phyloP scores from a whole-genome alignment of 225 moss, liverwort and hornwort species.

The Polytrichum formosum region DNA sequence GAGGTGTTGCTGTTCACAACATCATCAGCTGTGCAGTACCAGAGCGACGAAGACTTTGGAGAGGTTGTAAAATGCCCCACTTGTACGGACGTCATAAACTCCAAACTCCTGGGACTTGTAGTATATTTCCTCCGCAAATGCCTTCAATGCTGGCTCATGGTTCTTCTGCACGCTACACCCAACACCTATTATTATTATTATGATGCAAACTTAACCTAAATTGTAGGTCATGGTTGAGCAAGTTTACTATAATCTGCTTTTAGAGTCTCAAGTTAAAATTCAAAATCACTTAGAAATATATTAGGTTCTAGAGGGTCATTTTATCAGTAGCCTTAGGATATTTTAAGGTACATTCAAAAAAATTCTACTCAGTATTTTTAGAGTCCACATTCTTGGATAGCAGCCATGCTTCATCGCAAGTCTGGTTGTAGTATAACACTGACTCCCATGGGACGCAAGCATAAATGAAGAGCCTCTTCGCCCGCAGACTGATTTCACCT shows the following conservation, averaged over 20 bases:
- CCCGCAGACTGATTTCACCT: too few species aligned
- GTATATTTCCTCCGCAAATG: slow-evolving; percentile 68
- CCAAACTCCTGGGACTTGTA: slow-evolving; percentile 75
- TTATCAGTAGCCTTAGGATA: slow-evolving; percentile 2
- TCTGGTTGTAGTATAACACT: too few species aligned
- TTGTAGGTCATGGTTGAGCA: too few species aligned
- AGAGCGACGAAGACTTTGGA: slow-evolving; percentile 49
- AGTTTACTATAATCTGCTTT: too few species aligned
- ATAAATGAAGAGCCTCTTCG: neutral
- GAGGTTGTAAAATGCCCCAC: slow-evolving; percentile 69
- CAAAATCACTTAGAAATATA: too few species aligned
- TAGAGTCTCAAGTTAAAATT: too few species aligned
- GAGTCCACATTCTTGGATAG: neutral
- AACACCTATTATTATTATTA: too few species aligned
- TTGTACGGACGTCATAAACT: slow-evolving; percentile 72
- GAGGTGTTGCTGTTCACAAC: neutral
- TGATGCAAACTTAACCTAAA: too few species aligned
- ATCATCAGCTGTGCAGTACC: slow-evolving; percentile 19
- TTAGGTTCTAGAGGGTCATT: too few species aligned
- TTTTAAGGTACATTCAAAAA: neutral
- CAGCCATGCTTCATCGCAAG: too few species aligned
- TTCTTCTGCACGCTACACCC: slow-evolving; percentile 53
- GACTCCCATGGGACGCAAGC: neutral
- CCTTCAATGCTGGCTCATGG: slow-evolving; percentile 63
- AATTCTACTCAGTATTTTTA: neutral